Base-by-base conservation (phyloP, 2,329 filamentous ascomycete genomes). In the Penicillium sp. region DNA sequence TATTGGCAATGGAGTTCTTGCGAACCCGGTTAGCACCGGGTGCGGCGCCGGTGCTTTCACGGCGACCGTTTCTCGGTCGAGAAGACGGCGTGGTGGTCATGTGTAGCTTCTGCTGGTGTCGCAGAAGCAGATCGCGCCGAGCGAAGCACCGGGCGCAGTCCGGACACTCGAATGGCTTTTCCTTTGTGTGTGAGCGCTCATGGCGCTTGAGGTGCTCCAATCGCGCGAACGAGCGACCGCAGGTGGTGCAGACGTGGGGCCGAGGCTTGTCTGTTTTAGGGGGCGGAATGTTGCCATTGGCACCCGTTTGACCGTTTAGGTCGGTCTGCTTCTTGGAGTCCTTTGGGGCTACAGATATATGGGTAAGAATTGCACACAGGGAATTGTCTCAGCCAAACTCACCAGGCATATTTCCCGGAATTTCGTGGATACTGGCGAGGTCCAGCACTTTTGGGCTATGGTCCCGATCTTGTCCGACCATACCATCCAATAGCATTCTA, bases 51-150 rank as follows among this genome's bases (percentile, higher is more conserved):
- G 84, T 89, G 75, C 94, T 97, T 78, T 97, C 94, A 64, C 94
- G 86, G 65, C 93, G 89, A 67, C 77, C 81, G 67, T 91, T 93
- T 67, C 93, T 87, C 46, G 93, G 92, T 60, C 93, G 86, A 46
- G 92, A 89, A 6, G 92, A 92, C 6, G 94, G 90, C 0, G 92
- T 92, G 13, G 91, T 90, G 27, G 91, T 91, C 82, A 96, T 91
- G 74, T 99, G 94, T 48, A 99, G 84, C 82, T 99, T 99, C 81
- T 99, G 94, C 82, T 99, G 94, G 77, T 99, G 94, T 59, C 94
- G 87, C 65, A 99, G 81, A 55, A 99, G 83, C 66, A 99, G 78
- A 76, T 99, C 94, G 65, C 94, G 87, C 60, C 94, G 87, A 59
- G 94, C 94, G 77, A 99, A 99, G 78, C 94, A 97, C 77, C 94